Base-by-base conservation (phyloP, 192 early-diverging fungal species). In the Blastocladiella britannica region DNA sequence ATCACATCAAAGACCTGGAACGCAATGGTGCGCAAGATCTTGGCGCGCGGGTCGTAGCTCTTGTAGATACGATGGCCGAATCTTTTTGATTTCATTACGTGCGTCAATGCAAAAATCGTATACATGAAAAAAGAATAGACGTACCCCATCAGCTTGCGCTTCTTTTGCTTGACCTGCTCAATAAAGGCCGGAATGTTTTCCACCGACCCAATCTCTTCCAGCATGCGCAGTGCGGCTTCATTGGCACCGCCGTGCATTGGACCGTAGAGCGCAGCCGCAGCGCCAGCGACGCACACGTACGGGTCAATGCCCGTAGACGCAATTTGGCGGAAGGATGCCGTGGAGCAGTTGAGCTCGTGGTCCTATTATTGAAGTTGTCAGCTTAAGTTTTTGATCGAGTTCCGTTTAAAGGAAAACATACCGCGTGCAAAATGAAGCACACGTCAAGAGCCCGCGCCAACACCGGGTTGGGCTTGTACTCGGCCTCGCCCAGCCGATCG, bases 341-440 rank as follows among this genome's bases (percentile, higher is more conserved):
- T 72, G n/a, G 67, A 69, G 53, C 67, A 69, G 55, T 69, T 68
- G 20, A 66, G 57, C 53, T 66, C 65, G 29, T 66, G 65, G 55
- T 66, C 65, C 8, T 8, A 28, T 27, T 55, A 47, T 18, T 8
- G 31, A n/a, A n/a, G n/a, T n/a, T n/a, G n/a, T n/a, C n/a, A n/a
- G n/a, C n/a, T 6, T 7, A 47, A 58, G 52, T 3, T 9, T 51
- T 18, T 30, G 28, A 62, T 56, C 60, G 5, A 15, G 12, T 51
- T 23, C 7, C 68, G 72, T n/a, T 60, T 64, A 54, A 66, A 73
- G 47, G 26, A 25, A 25, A 73, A 74, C 28, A 69, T 53, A 29
- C 70, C 28, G 81, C 81, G 51, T 82, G 78, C 53, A 83, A 61
- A 60, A 83, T 83, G 61, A 83, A 83, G 54, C 83, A 63, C 26